Base-by-base conservation (phyloP, 768 basidiomycete species). In the Lactifluus rugatus region DNA sequence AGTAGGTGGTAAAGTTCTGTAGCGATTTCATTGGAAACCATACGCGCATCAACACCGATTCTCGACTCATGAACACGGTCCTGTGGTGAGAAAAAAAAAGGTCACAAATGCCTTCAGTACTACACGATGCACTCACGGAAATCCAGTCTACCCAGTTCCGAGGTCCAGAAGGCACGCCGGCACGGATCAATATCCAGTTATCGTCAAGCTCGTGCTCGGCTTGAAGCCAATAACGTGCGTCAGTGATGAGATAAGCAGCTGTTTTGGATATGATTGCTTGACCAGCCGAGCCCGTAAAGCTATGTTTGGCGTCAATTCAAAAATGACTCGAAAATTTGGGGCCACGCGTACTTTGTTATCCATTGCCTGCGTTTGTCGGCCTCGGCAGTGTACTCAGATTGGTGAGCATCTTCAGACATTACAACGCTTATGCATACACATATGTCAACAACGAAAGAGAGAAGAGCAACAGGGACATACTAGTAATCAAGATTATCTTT, bases 141-240 rank as follows among this genome's bases (percentile, higher is more conserved):
- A 94, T 68, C 83, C 84, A 94, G 34, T 89, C 87, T 34, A 84
- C 76, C 89, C 89, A 93, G 65, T 85, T 82, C 64, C 78, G 82
- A 2, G 84, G 81, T 2, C 74, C 78, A 50, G 76, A 75, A 13
- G 68, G 50, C 3, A 73, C 67, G 13, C 81, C 91, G 11, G 81
- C 81, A 46, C 73, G 73, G 32, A 91, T 74, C 21, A 91, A 52
- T 16, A 73, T 73, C 92, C 92, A 95, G n/a, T 89, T 85, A 5
- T 69, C 41, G 70, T 92, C 88, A 26, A 89, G 68, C 61, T 91
- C 80, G 3, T 78, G 74, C 8, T 76, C 74, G 17, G 90, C 88
- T 71, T 92, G 90, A 1, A 82, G 64, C 87, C 88, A 93, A 66
- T 93, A 93, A 14, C 89, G 80, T 10, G 90, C 85, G 68, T 93